Conservation (phyloP, 2,329 filamentous ascomycete genomes). For the Hypomyces perniciosus region DNA sequence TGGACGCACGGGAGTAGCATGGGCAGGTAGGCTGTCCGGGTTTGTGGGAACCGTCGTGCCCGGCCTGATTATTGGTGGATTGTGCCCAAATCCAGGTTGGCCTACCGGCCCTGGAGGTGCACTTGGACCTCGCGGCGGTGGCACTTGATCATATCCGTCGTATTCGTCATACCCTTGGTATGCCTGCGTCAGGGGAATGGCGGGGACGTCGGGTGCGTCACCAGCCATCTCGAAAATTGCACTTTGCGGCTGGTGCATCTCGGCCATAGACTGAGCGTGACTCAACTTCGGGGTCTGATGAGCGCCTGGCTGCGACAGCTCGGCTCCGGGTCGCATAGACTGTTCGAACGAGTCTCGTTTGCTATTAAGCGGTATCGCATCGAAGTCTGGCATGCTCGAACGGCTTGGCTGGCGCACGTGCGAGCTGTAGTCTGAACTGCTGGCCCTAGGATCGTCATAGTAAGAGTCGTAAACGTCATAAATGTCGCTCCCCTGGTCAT, state of each 20-base stretch:
- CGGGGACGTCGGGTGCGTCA: slow-evolving; percentile 53
- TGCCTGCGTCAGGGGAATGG: slow-evolving; percentile 31
- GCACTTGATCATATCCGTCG: slow-evolving; percentile 22
- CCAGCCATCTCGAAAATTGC: slow-evolving; percentile 70
- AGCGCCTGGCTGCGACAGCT: slow-evolving; percentile 43
- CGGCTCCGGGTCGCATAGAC: slow-evolving; percentile 35
- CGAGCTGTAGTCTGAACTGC: slow-evolving; percentile 20
- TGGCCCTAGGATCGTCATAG: slow-evolving; percentile 36
- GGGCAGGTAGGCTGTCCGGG: slow-evolving; percentile 48
- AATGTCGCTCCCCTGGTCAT: slow-evolving; percentile 32
- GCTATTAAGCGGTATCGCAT: slow-evolving; percentile 31
- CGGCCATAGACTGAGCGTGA: slow-evolving; percentile 61
- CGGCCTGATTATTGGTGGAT: slow-evolving; percentile 13
- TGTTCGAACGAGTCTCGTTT: slow-evolving; percentile 43
- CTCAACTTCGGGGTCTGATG: slow-evolving; percentile 49
- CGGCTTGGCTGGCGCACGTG: slow-evolving; percentile 16
- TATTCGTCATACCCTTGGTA: slow-evolving; percentile 18
- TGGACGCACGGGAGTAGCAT: slow-evolving; percentile 57
- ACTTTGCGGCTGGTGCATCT: slow-evolving; percentile 56
- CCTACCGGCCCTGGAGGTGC: slow-evolving; percentile 23
- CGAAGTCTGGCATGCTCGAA: slow-evolving; percentile 36
- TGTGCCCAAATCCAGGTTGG: slow-evolving; percentile 10
- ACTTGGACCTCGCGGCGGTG: slow-evolving; percentile 25
- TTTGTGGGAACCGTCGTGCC: slow-evolving; percentile 26
- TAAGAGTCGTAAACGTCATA: slow-evolving; percentile 52